phyloP scores from a whole-genome alignment of 768 basidiomycete genomes.

The Leccinum longicurvipes region DNA sequence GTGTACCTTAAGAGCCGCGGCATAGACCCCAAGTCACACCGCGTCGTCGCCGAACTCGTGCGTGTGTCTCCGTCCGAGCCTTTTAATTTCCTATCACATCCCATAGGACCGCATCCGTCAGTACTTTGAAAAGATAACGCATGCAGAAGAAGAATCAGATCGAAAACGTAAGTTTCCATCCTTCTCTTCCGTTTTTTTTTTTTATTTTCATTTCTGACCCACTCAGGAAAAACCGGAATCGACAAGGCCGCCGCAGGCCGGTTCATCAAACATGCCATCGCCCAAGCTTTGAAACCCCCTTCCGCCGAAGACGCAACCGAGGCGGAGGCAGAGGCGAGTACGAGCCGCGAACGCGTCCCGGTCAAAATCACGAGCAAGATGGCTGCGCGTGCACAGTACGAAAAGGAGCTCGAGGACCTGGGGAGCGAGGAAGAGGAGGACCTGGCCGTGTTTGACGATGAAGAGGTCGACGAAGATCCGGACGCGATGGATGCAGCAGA shows the following conservation, averaged over 20 bases:
- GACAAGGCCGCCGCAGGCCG: slow-evolving; percentile 79
- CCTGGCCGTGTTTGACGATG: slow-evolving; percentile 36
- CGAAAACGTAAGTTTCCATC: slow-evolving; percentile 34
- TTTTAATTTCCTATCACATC: not conserved
- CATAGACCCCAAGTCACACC: slow-evolving; percentile 75
- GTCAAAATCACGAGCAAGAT: slow-evolving; percentile 69
- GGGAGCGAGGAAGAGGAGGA: slow-evolving; percentile 42
- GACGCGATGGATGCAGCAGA: slow-evolving; percentile 9
- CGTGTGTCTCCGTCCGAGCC: not conserved
- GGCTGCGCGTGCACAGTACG: slow-evolving; percentile 63
- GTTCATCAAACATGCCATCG: slow-evolving; percentile 82
- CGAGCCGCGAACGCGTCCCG: slow-evolving; percentile 35
- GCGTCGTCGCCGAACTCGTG: slow-evolving; percentile 61
- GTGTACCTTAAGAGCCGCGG: slow-evolving; percentile 82
- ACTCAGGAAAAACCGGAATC: slow-evolving; percentile 42
- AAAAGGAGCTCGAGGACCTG: slow-evolving; percentile 48
- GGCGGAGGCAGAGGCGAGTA: slow-evolving; percentile 11
- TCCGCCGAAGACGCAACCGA: slow-evolving; percentile 9
- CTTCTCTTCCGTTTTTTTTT: not conserved
- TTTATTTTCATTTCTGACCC: not conserved
- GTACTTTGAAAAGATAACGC: slow-evolving; percentile 81
- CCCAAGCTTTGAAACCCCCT: slow-evolving; percentile 46
- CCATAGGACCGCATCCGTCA: slow-evolving; percentile 66
- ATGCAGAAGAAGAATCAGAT: slow-evolving; percentile 70
- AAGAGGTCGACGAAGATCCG: slow-evolving; percentile 4